These are phyloP conservation scores for Phytophthora syringae DNA, from an alignment of 352 stramenopile genomes.

Conservation along the genomic window DNA sequence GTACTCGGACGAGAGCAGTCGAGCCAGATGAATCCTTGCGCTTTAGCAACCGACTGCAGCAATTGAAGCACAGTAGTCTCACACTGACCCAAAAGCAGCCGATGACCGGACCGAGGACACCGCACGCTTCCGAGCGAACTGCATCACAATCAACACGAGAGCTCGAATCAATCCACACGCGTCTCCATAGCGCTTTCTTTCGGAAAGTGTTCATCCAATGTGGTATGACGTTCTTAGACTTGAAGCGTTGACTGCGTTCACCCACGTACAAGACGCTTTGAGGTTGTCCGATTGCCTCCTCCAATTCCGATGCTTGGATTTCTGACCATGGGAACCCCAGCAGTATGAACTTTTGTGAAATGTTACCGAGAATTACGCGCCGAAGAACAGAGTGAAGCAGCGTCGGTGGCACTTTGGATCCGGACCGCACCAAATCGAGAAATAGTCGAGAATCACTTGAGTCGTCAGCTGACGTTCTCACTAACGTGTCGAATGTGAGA, in stretches of 20 bases:
- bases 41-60: constrained; percentile 23
- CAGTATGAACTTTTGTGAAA: constrained; percentile 50
- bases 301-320: constrained; percentile 34
- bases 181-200: constrained; percentile 31
- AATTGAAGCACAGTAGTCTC: constrained; percentile 11
- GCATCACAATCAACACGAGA: not conserved
- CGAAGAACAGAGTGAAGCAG: constrained; percentile 40
- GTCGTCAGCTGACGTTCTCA: constrained; percentile 30
- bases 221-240: constrained; percentile 3
- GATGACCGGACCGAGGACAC: constrained; percentile 24
- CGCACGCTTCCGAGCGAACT: constrained; percentile 6
- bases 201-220: constrained; percentile 15
- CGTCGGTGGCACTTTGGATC: constrained; percentile 26
- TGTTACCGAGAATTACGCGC: constrained; percentile 22
- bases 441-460: constrained; percentile 30
- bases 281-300: constrained; percentile 33
- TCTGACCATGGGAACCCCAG: constrained; percentile 48
- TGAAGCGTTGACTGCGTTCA: constrained; percentile 1
- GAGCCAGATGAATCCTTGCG: constrained; percentile 40
- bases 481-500: constrained; percentile 36
- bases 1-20: constrained; percentile 7
- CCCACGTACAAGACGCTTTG: constrained; percentile 20
- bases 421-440: constrained; percentile 35
- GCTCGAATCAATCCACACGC: constrained; percentile 24
- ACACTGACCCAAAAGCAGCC: constrained; percentile 40